Base-by-base conservation (phyloP, 2,329 filamentous ascomycete species). In the Paraconiothyrium sp. region DNA sequence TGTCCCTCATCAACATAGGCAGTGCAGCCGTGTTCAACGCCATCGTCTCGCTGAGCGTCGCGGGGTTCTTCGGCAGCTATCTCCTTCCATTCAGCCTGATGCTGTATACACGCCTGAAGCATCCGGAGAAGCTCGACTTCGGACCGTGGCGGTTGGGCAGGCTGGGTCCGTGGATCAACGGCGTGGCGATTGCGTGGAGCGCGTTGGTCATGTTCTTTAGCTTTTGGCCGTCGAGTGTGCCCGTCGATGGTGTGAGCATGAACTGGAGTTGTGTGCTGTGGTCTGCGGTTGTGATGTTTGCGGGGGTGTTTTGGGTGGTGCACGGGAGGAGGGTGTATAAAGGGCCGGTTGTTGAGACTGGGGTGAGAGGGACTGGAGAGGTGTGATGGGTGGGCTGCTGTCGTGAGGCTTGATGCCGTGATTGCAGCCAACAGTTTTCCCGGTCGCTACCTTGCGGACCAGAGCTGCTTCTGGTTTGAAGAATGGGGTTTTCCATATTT, bases 1-100 rank as follows among this genome's bases (percentile, higher is more conserved):
- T 84, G 32, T 77, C 78, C 0, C 70, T 84, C 35, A 81, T 84
- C 72, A 83, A 83, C 62, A 78, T 84, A 60, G 82, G 81, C 16
- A 39, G 44, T n/a, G 32, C 39, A 22, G 43, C 50, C 2, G 62
- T 54, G 7, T 61, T 64, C 59, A 61, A 43, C 43, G 54, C 22
- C 14, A 52, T 65, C n/a, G 48, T 58, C 5, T 58, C 50, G 20
- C 27, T 65, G 6, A 34, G 30, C 20, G 39, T 62, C 5, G 59
- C 51, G 13, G 59, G 57, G 2, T 43, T 67, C 34, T 62, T 62
- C 20, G 27, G 39, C n/a, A 64, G 61, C 11, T 67, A 67, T 35
- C 30, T 67, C 4, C 22, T 67, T 4, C 34, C 48, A 0, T 41
- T 37, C 16, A 24, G 24, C 13, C 59, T 66, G 10, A 57, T 66